Evolutionary conservation across 495 filamentous ascomycete genomes (phyloP).

Genomic region (Hyphodiscus hymeniophilus): DNA sequence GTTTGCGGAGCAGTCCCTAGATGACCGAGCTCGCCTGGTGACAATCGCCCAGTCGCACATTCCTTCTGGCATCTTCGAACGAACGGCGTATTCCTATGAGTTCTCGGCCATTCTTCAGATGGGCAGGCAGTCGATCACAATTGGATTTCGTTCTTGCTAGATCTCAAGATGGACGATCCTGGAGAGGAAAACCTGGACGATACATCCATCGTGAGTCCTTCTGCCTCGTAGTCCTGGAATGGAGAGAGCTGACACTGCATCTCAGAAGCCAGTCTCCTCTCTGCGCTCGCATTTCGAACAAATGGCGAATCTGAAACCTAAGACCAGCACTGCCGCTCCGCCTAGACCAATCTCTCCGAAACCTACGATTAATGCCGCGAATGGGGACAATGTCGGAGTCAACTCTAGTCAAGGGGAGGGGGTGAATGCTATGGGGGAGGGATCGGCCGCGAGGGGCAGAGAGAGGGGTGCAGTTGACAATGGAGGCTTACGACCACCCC

Average conservation of each 20-base stretch:
- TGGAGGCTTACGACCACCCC: constrained; percentile 4
- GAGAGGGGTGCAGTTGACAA: constrained; percentile 5
- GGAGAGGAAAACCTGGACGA: constrained; percentile 39
- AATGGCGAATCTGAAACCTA: constrained; percentile 49
- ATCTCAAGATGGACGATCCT: constrained; percentile 19
- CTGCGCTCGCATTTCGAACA: constrained; percentile 89
- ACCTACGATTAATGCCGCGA: constrained; percentile 3
- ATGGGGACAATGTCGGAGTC: constrained; percentile 1
- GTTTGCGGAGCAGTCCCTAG: too few species aligned
- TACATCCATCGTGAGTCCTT: constrained; percentile 47
- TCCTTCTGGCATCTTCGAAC: background rate
- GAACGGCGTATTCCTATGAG: constrained; percentile 12
- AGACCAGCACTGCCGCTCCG: constrained; percentile 16
- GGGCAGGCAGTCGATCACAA: constrained; percentile 6
- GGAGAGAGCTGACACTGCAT: background rate
- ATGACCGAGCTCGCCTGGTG: background rate
- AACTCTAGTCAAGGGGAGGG: constrained; percentile 2
- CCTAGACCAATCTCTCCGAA: constrained; percentile 28
- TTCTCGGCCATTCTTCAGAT: constrained; percentile 8
- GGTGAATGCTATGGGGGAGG: constrained; percentile 2
- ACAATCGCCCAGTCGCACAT: background rate
- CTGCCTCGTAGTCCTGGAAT: constrained; percentile 20
- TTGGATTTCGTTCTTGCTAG: constrained; percentile 6
- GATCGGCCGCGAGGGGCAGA: constrained; percentile 9
- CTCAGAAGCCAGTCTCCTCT: constrained; percentile 78